These are phyloP conservation scores for Exophiala sp. DNA, from an alignment of 2,329 filamentous ascomycete genomes.

Conservation along the genomic window DNA sequence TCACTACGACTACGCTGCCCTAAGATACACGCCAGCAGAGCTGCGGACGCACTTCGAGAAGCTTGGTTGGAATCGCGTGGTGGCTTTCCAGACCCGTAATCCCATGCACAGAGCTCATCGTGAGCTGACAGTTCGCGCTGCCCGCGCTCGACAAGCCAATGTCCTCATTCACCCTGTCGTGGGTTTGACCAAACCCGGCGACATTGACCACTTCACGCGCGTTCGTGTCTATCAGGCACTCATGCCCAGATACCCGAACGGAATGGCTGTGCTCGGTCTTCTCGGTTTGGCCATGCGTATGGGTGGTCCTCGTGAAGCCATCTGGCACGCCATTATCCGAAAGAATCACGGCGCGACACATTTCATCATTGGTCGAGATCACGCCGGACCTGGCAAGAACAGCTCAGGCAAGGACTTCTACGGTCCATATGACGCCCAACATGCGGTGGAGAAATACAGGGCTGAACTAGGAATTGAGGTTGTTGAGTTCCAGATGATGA, in stretches of 20 bases:
- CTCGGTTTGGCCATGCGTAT: constrained; percentile 97
- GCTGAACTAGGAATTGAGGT: constrained; percentile 97
- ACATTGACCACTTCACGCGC: constrained; percentile 99
- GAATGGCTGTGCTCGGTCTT: constrained; percentile 95
- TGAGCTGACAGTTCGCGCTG: constrained; percentile 94
- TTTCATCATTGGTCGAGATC: constrained; percentile 98
- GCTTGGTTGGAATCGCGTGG: constrained; percentile 95
- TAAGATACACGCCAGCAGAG: constrained; percentile 94
- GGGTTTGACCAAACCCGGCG: constrained; percentile 95
- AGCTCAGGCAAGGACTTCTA: constrained; percentile 96
- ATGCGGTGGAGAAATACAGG: constrained; percentile 93
- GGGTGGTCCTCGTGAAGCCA: constrained; percentile 95
- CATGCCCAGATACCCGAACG: constrained; percentile 94
- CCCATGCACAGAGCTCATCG: constrained; percentile 99
- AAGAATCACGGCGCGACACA: constrained; percentile 99
- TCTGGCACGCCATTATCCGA: constrained; percentile 99
- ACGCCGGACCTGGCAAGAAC: constrained; percentile 97
- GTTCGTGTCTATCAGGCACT: constrained; percentile 98
- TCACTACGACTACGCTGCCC: constrained; percentile 98
- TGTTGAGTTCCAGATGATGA: constrained; percentile 99
- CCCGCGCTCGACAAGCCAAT: constrained; percentile 92
- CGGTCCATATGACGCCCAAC: constrained; percentile 94
- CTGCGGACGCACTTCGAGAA: constrained; percentile 97
- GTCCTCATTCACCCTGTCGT: constrained; percentile 99
- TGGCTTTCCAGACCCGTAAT: constrained; percentile 98